Conservation (phyloP, 1,284 basidiomycete genomes). For the Irpex sp. region DNA sequence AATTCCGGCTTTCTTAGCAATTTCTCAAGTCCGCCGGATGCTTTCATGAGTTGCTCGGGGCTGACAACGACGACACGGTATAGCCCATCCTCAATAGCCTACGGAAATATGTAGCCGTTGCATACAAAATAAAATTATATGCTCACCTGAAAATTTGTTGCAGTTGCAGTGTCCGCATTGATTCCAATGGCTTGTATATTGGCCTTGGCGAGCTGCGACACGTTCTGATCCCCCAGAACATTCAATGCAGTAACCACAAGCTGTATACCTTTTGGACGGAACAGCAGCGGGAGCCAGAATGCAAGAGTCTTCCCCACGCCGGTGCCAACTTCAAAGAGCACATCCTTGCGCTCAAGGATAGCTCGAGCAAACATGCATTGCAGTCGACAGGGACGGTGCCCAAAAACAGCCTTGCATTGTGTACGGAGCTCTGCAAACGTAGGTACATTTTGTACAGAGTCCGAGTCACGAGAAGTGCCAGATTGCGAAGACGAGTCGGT, state of each 20-base stretch:
- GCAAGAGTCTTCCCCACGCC: slow-evolving; percentile 14
- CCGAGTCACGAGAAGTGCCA: neutral
- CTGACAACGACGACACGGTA: slow-evolving; percentile 30
- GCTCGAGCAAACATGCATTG: neutral
- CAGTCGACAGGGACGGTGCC: neutral
- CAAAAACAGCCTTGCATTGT: neutral
- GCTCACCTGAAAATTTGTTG: slow-evolving; percentile 11
- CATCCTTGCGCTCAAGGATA: neutral
- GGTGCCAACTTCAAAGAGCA: slow-evolving; percentile 7
- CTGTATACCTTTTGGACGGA: neutral
- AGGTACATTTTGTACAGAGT: neutral
- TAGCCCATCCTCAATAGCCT: slow-evolving; percentile 28
- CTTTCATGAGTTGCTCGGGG: slow-evolving; percentile 29
- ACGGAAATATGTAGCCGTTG: neutral
- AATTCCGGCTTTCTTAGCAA: slow-evolving; percentile 26
- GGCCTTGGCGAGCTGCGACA: slow-evolving; percentile 2
- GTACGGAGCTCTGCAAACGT: neutral
- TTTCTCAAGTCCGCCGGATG: slow-evolving; percentile 16
- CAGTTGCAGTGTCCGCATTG: slow-evolving; percentile 5
- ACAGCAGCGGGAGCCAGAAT: slow-evolving; percentile 14
- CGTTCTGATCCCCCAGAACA: slow-evolving; percentile 18
- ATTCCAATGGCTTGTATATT: slow-evolving; percentile 12
- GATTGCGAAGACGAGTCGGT: neutral
- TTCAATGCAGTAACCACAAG: slow-evolving; percentile 18
- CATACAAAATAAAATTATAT: neutral